Conservation (phyloP, 2,329 filamentous ascomycete genomes). For the Cladosporium sp. region DNA sequence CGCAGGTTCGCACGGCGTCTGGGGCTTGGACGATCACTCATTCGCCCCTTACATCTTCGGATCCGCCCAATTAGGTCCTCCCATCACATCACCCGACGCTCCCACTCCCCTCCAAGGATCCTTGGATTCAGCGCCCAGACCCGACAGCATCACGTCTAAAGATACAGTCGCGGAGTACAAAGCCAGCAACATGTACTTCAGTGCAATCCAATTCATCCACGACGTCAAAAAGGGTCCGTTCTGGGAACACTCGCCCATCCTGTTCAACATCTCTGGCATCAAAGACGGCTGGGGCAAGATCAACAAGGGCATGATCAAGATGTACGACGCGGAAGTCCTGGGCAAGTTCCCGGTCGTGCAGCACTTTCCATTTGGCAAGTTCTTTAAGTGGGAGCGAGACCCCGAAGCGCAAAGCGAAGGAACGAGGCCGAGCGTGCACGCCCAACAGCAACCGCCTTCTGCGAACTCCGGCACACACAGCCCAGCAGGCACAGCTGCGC, state of each 20-base stretch:
- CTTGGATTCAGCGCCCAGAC: constrained; percentile 58
- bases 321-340: constrained; percentile 95
- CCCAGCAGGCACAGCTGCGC: constrained; percentile 21
- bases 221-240: constrained; percentile 95
- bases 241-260: constrained; percentile 86
- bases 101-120: constrained; percentile 74
- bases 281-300: constrained; percentile 93
- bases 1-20: constrained; percentile 92
- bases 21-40: constrained; percentile 96
- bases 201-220: constrained; percentile 92
- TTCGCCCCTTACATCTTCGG: constrained; percentile 94
- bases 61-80: constrained; percentile 77
- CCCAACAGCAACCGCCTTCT: constrained; percentile 25
- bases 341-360: constrained; percentile 98
- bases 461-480: constrained; percentile 1
- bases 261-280: constrained; percentile 91
- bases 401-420: constrained; percentile 31
- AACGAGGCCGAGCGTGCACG: constrained; percentile 20
- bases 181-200: constrained; percentile 69
- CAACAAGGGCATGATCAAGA: constrained; percentile 95
- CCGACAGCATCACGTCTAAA: constrained; percentile 54
- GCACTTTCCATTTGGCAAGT: constrained; percentile 60
- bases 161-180: constrained; percentile 36
- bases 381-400: constrained; percentile 44
- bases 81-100: constrained; percentile 56